phyloP scores from a whole-genome alignment of 2,329 filamentous ascomycete genomes.

The Claviceps purpurea region DNA sequence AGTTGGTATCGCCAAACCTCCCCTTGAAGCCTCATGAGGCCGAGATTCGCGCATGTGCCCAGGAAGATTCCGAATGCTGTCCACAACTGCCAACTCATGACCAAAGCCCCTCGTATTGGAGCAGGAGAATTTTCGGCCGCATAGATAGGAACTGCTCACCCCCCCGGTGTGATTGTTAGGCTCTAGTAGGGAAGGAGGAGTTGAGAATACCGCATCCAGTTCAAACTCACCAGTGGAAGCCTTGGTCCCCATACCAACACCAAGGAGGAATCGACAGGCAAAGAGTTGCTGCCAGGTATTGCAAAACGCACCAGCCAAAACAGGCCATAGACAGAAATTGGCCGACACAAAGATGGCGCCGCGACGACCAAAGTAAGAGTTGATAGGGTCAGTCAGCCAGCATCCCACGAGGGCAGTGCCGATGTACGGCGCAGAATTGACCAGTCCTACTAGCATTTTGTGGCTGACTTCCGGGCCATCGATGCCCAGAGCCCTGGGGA shows the following conservation, averaged over 20 bases:
- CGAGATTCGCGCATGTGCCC: conserved; percentile 47
- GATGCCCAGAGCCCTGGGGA: conserved; percentile 38
- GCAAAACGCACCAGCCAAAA: conserved; percentile 58
- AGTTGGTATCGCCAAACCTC: conserved; percentile 49
- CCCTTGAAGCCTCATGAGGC: conserved; percentile 21
- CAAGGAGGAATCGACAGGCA: conserved; percentile 56
- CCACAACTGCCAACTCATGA: conserved; percentile 73
- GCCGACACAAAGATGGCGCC: conserved; percentile 58
- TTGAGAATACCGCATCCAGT: background rate
- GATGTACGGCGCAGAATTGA: conserved; percentile 47
- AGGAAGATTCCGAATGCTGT: conserved; percentile 48
- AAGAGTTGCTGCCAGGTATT: conserved; percentile 62
- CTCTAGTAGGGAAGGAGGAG: background rate
- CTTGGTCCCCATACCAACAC: conserved; percentile 67
- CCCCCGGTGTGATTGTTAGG: background rate
- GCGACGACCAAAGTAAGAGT: conserved; percentile 28
- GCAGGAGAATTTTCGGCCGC: conserved; percentile 62
- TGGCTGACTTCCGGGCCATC: conserved; percentile 20
- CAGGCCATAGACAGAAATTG: conserved; percentile 55
- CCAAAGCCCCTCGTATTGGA: conserved; percentile 56
- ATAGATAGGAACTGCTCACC: conserved; percentile 50
- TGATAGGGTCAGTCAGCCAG: conserved; percentile 55
- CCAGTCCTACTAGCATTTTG: conserved; percentile 46
- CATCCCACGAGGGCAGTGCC: conserved; percentile 39
- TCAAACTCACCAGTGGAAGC: conserved; percentile 38